Percentiles rank a stretch among this genome's conserved stretches.
These are phyloP conservation scores for Aspergillus steynii DNA, from an alignment of 495 filamentous ascomycete species.

Conservation along the genomic window DNA sequence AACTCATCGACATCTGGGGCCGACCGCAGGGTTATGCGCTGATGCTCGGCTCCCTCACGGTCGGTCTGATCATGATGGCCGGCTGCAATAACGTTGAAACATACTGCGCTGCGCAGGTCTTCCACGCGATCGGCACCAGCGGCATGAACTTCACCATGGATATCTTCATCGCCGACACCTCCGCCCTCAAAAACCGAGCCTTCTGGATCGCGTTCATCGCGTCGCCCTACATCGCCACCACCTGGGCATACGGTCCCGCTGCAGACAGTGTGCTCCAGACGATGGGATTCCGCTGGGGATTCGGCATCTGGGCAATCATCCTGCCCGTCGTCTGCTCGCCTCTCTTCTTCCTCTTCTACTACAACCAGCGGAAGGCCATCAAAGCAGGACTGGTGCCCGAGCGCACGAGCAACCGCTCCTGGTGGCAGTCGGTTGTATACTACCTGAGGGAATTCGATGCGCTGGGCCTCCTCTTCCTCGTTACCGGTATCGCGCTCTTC, in stretches of 20 bases:
- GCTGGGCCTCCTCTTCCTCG: constrained; percentile 56
- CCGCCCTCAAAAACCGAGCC: constrained; percentile 56
- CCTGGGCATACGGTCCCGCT: constrained; percentile 18
- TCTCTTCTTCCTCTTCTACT: constrained; percentile 28
- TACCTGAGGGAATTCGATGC: constrained; percentile 32
- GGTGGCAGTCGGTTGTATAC: constrained; percentile 18
- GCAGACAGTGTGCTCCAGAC: constrained; percentile 10
- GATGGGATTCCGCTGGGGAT: constrained; percentile 57
- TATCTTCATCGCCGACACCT: constrained; percentile 63
- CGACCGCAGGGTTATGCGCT: constrained; percentile 52
- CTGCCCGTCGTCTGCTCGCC: constrained; percentile 53
- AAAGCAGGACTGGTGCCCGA: constrained; percentile 32
- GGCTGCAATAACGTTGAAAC: constrained; percentile 43
- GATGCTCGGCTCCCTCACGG: constrained; percentile 33
- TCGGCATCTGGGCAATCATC: constrained; percentile 59
- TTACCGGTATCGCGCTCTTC: constrained; percentile 57
- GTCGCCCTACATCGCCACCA: constrained; percentile 59
- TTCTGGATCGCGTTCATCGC: constrained; percentile 54
- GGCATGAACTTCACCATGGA: constrained; percentile 52
- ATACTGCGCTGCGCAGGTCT: constrained; percentile 51
- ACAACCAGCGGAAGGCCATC: constrained; percentile 56
- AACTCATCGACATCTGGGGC: constrained; percentile 67
- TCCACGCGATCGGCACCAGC: constrained; percentile 51
- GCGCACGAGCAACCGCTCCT: constrained; percentile 26
- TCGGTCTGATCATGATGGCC: constrained; percentile 53